Evolutionary conservation across 2,329 filamentous ascomycete genomes (phyloP).

Genomic region (Didymella exigua): DNA sequence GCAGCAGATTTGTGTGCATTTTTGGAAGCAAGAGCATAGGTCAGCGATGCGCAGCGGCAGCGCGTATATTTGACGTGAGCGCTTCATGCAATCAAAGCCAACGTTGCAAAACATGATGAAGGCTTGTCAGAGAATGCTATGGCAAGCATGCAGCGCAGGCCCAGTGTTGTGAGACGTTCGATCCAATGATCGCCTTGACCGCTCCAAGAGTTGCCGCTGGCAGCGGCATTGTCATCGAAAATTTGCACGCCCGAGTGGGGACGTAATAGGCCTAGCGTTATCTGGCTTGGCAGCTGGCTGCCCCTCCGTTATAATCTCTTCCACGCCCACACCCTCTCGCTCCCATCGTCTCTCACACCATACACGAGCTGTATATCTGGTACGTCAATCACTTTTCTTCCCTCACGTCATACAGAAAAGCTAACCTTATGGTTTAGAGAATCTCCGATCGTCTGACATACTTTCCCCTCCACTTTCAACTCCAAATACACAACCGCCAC

Average conservation of each 20-base stretch:
- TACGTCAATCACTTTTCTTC: conserved; percentile 1
- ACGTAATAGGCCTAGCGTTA: not conserved
- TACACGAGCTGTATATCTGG: conserved; percentile 8
- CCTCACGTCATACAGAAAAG: conserved; percentile 8
- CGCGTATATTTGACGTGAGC: too few species aligned
- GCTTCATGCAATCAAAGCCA: too few species aligned
- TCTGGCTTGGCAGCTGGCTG: conserved; percentile 5
- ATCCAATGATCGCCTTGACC: not conserved
- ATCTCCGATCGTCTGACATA: not conserved
- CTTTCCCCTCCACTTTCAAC: conserved; percentile 36
- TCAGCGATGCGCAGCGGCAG: too few species aligned
- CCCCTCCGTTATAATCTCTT: conserved; percentile 13
- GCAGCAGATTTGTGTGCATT: too few species aligned
- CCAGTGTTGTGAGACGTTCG: not conserved
- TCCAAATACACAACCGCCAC: conserved; percentile 53
- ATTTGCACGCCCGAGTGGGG: not conserved
- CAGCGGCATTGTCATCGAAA: not conserved
- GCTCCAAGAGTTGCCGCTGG: not conserved
- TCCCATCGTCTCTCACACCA: conserved; percentile 2
- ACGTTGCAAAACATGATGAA: too few species aligned
- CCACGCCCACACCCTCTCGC: not conserved
- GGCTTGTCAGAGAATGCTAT: not conserved
- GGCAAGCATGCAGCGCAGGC: not conserved
- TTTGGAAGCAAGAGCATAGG: too few species aligned
- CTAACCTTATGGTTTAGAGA: not conserved